Base-by-base conservation (phyloP, 2,329 filamentous ascomycete species). In the Cytospora chrysosperma region DNA sequence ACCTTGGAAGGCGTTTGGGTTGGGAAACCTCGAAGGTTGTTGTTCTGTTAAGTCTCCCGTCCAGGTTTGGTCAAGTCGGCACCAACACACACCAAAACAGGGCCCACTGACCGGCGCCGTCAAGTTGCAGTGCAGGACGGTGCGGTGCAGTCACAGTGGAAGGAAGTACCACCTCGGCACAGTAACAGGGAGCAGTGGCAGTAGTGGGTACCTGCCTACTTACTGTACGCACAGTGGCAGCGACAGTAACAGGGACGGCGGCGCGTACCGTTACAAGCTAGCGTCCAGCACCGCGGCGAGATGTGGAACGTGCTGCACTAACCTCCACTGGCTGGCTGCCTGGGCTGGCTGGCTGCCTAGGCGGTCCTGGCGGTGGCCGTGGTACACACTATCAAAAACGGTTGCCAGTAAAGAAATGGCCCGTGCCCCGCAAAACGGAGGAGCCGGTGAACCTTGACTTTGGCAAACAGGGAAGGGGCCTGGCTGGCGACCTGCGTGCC, bases 61-160 rank as follows among this genome's bases (percentile, higher is more conserved):
- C 37, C n/a, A 40, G 37, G 37, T 40, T 40, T 40, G 37, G 15
- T 26, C 47, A 57, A 49, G 60, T 54, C 56, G 59, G 59, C 24
- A 57, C 30, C 54, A 56, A n/a, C 37, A 37, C 21, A 40, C 34
- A 43, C 19, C 24, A 27, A 19, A 26, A 49, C 54, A 17, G 54
- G 54, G 30, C 9, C n/a, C 19, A 47, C 32, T 15, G 24, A 19
- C 54, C 19, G 54, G 30, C 24, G 32, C 54, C 24, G 54, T 24
- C 21, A 40, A 40, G 37, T 40, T 8, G 15, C 17, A 40, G 19
- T 40, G 17, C 37, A 40, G 37, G 19, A n/a, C 37, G 19, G 37
- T 40, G 37, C 37, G 19, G 37, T 40, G 37, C 37, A 40, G 2
- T 19, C 5, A 17, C 15, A 19, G 15, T 40, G 19, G 37, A n/a